Percentiles rank a stretch among this genome's conserved stretches.
These are phyloP conservation scores for Fusarium albosuccineum DNA, from an alignment of 2,329 filamentous ascomycete species.

Conservation along the genomic window DNA sequence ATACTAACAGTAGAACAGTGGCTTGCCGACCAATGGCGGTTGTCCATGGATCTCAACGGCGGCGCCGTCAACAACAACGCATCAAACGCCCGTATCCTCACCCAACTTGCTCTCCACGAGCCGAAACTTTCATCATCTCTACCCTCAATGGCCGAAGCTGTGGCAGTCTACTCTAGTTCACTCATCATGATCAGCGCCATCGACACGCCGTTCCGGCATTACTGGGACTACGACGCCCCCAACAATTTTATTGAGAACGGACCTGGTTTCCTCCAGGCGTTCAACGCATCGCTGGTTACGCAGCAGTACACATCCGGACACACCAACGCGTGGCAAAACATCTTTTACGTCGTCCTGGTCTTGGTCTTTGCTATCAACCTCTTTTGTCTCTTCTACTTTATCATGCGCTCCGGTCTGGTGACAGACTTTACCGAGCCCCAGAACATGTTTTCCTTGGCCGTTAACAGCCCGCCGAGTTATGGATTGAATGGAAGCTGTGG, in stretches of 20 bases:
- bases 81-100: conserved; percentile 68
- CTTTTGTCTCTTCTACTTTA: conserved; percentile 72
- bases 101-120: conserved; percentile 63
- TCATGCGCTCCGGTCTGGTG: conserved; percentile 69
- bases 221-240: conserved; percentile 60
- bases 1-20: conserved; percentile 48
- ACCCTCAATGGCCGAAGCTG: conserved; percentile 79
- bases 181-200: conserved; percentile 73
- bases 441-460: conserved; percentile 78
- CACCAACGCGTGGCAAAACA: conserved; percentile 68
- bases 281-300: conserved; percentile 73
- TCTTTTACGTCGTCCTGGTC: conserved; percentile 76
- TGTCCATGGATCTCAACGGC: conserved; percentile 67
- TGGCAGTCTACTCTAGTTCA: conserved; percentile 77
- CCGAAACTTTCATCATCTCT: conserved; percentile 61
- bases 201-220: conserved; percentile 71
- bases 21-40: conserved; percentile 66
- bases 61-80: conserved; percentile 69
- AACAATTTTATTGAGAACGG: conserved; percentile 51
- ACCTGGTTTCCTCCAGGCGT: conserved; percentile 65
- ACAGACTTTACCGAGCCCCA: conserved; percentile 85
- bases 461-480: conserved; percentile 66
- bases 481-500: conserved; percentile 56
- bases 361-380: conserved; percentile 77
- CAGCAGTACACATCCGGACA: conserved; percentile 80